Base-by-base conservation (phyloP, 208 protist genomes). In the Leishmania arabica region DNA sequence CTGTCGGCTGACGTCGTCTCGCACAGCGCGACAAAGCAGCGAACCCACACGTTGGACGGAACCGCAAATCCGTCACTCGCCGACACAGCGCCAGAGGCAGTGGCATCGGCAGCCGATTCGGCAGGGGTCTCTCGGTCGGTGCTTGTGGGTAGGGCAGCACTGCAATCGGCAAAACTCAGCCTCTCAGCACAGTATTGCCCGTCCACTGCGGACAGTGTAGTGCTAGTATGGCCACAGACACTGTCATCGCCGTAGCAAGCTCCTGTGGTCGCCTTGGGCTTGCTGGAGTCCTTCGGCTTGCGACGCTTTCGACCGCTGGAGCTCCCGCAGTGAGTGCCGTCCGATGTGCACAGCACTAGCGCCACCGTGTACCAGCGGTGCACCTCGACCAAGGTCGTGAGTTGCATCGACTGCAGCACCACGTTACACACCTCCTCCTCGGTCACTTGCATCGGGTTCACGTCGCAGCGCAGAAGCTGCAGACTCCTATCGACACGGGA, bases 301-400 rank as follows among this genome's bases (percentile, higher is more conserved):
- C 15, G n/a, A 19, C 27, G 2, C 60, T 1, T 31, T 49, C 60
- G 17, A 42, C 1, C 31, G 60, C 11, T 34, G 34, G 49, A 15
- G 37, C 37, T 49, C 27, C 27, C 47, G 31, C 13, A 37, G 62
- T 19, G 24, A 15, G 49, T 45, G 49, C 62, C 71, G 11, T 37
- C 54, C 21, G 78, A 62, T 24, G 72, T 71, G 78, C 71, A 82
- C 11, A 95, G 77, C n/a, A 90, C 78, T 4, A 94, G 77, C 19
- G 90, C 86, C 60, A 91, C 84, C 37, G 93, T 80, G 77, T 94
- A 96, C 90, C 90, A 96, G 17, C 88, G 88, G 56, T 89, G 89
- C 51, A 93, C 75, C 66, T 82, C 71, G 4, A 82, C 78, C 83
- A 85, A 88, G 75, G 91, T 82, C n/a, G 91, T 51, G 49, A 89